These are phyloP conservation scores for Blastosporella zonata DNA, from an alignment of 1,284 basidiomycete species.

Conservation along the genomic window DNA sequence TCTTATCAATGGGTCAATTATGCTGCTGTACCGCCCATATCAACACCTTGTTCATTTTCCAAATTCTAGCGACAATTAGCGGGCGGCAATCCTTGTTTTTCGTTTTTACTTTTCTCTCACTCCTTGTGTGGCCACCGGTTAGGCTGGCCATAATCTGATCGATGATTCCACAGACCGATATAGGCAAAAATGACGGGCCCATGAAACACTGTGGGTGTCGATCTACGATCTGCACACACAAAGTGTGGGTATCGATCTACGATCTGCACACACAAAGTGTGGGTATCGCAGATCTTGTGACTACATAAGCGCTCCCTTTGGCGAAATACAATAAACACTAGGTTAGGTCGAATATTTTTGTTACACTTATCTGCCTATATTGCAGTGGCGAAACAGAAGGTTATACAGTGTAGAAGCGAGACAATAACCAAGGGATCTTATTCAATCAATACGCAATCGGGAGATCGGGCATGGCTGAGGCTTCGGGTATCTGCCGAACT, in stretches of 20 bases:
- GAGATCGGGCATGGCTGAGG: slow-evolving; percentile 1
- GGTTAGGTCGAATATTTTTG: neutral
- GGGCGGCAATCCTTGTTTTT: slow-evolving; percentile 2
- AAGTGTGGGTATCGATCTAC: slow-evolving; percentile 15
- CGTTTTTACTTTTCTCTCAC: neutral
- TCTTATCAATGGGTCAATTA: too few species aligned
- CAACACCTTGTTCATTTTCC: neutral
- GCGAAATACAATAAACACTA: slow-evolving; percentile 16
- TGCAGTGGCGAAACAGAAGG: too few species aligned
- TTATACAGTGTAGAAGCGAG: too few species aligned
- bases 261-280: slow-evolving; percentile 10
- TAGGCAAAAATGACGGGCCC: neutral
- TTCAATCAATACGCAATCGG: too few species aligned
- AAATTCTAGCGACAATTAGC: neutral
- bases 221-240: slow-evolving; percentile 13
- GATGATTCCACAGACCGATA: slow-evolving; percentile 4
- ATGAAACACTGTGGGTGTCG: slow-evolving; percentile 17
- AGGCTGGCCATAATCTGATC: slow-evolving; percentile 4
- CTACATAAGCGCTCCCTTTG: slow-evolving; percentile 5
- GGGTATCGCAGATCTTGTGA: slow-evolving; percentile 13
- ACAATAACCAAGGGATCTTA: too few species aligned
- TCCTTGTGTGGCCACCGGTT: neutral
- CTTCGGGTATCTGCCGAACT: neutral
- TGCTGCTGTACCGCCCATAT: neutral
- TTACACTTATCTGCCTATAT: neutral